Base-by-base conservation (phyloP, 176 grass and related monocot species). In the Eleusine indica region DNA sequence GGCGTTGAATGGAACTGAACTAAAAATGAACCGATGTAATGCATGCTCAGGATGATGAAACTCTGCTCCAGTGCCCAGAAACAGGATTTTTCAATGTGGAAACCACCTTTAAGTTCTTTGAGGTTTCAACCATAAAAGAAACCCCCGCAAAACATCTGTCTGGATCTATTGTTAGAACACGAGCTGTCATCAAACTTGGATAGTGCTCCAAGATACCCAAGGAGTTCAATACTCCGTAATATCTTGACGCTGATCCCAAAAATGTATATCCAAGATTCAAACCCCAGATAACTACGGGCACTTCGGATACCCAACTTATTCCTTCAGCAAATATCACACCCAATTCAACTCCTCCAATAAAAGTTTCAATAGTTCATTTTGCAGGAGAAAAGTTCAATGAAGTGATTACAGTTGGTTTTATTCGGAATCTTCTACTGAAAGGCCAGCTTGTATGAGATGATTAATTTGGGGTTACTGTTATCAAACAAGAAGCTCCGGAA, bases 1-100 rank as follows among this genome's bases (percentile, higher is more conserved):
- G 48, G 47, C 29, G 39, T 86, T 13, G 17, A 79, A 78, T 22
- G 40, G 40, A 37, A 42, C 73, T 83, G 15, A 3, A 32, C 32
- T 35, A 61, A 60, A 28, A 68, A 53, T 29, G 22, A 60, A 79
- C 62, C 84, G 89, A 90, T 57, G 89, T 75, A 87, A 84, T 87
- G 75, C 80, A 39, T 57, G 74, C 75, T 62, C 80, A 90, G 37
- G 25, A 90, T 90, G 80, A 87, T 48, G 89, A 90, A 87, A 90
- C 44, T 75, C 62, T 63, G 74, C 16, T 69, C 19, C 35, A 54
- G n/a, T 53, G 39, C 12, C 40, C 1, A 83, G 58, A 71, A 86
- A 61, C 39, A 57, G 6, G 41, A 12, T 40, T 75, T n/a, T 75
- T 35, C 25, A 53, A 63, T 58, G 58, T 4, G 19, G 21, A n/a